Evolutionary conservation across 1,139 yeast genomes (phyloP).

Genomic region (Yamadazyma trypodendri): DNA sequence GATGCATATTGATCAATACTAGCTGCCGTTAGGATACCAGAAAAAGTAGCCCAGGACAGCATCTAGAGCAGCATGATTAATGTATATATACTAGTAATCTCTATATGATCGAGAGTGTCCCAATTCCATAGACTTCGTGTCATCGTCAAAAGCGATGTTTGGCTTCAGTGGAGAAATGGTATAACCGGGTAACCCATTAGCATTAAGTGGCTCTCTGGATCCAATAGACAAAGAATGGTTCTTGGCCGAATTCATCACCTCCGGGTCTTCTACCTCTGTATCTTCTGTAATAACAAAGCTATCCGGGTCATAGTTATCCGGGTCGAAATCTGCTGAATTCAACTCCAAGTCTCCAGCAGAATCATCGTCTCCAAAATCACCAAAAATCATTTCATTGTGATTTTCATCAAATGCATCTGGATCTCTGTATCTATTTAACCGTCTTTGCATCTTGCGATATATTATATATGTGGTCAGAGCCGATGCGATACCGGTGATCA

Average conservation of each 20-base stretch:
- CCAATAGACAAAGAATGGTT: not conserved
- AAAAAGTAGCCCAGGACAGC: no score
- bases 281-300: conserved; percentile 33
- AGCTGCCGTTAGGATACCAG: no score
- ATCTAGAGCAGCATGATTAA: not conserved
- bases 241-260: not conserved
- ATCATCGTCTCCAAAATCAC: conserved; percentile 39
- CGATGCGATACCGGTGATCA: conserved; percentile 58
- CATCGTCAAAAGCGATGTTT: not conserved
- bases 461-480: conserved; percentile 67
- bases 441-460: conserved; percentile 57
- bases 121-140: conserved; percentile 2
- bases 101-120: conserved; percentile 9
- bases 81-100: conserved; percentile 11
- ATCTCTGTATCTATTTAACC: conserved; percentile 32
- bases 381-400: conserved; percentile 37
- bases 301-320: conserved; percentile 20
- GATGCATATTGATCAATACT: conserved; percentile 30
- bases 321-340: conserved; percentile 23
- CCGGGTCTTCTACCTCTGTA: conserved; percentile 13
- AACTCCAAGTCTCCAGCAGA: conserved; percentile 21
- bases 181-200: not conserved
- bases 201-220: conserved; percentile 3
- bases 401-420: conserved; percentile 9
- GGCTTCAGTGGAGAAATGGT: conserved; percentile 1